phyloP scores from a whole-genome alignment of 2,329 filamentous ascomycete genomes.

The Beauveria bassiana region DNA sequence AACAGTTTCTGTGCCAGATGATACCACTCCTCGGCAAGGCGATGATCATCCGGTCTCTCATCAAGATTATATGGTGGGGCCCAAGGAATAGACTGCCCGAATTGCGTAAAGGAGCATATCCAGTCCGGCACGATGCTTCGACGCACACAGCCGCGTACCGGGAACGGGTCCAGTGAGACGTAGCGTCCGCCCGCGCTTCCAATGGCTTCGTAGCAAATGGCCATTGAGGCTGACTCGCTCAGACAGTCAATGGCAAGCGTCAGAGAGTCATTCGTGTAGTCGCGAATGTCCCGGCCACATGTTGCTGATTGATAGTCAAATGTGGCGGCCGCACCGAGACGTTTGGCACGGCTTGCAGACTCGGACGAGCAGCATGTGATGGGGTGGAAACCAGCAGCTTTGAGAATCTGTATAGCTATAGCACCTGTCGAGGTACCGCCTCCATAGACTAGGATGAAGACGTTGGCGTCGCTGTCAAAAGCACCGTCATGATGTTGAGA shows the following conservation, averaged over 20 bases:
- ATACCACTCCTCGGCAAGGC: not conserved
- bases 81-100: not conserved
- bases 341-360: not conserved
- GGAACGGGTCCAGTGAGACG: not conserved
- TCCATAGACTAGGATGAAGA: constrained; percentile 21
- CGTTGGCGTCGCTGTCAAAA: constrained; percentile 1
- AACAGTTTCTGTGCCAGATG: not conserved
- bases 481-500: not conserved
- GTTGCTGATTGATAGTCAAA: constrained; percentile 16
- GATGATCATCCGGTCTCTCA: not conserved
- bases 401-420: constrained; percentile 18
- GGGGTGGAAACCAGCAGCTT: not conserved
- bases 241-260: constrained; percentile 15
- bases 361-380: not conserved
- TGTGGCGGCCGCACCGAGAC: constrained; percentile 9
- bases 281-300: constrained; percentile 17
- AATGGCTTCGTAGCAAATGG: constrained; percentile 12
- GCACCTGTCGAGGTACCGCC: constrained; percentile 22
- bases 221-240: constrained; percentile 12
- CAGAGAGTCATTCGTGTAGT: constrained; percentile 14
- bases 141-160: not conserved
- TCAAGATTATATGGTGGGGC: not conserved
- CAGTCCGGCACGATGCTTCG: not conserved
- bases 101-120: not conserved
- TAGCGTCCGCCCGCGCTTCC: not conserved